These are phyloP conservation scores for Boletus coccyginus DNA, from an alignment of 768 basidiomycete species.

Conservation along the genomic window DNA sequence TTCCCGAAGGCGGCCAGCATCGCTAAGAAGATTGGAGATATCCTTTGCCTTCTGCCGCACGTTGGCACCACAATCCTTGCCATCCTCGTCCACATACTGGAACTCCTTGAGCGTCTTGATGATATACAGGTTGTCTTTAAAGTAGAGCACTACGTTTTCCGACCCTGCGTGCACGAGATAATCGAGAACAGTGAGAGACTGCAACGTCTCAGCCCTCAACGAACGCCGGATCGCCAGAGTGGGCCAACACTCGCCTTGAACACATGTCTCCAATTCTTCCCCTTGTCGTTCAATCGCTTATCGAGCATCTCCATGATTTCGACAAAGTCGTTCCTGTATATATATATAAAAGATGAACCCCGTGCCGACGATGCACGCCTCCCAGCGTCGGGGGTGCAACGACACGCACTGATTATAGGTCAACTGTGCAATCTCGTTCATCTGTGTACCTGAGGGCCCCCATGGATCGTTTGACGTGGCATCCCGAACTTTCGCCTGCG, in stretches of 20 bases:
- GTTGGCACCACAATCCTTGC: conserved; percentile 98
- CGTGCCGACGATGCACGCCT: background rate
- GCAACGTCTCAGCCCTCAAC: conserved; percentile 7
- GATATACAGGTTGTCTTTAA: conserved; percentile 94
- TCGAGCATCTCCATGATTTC: conserved; percentile 99
- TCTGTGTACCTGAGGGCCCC: conserved; percentile 96
- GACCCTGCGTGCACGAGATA: conserved; percentile 95
- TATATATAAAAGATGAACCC: background rate
- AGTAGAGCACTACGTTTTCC: conserved; percentile 98
- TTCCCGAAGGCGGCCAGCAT: conserved; percentile 79
- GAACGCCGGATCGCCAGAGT: background rate
- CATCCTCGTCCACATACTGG: conserved; percentile 92
- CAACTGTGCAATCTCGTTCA: conserved; percentile 98
- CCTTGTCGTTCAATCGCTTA: conserved; percentile 97
- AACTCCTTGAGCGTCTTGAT: conserved; percentile 99
- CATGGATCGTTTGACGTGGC: conserved; percentile 97
- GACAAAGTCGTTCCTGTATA: conserved; percentile 82
- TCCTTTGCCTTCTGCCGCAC: conserved; percentile 97
- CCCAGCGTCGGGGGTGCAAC: background rate
- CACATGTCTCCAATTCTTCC: conserved; percentile 99
- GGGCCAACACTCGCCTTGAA: conserved; percentile 71
- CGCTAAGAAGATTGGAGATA: conserved; percentile 89
- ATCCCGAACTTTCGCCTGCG: conserved; percentile 93
- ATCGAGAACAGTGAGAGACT: conserved; percentile 92
- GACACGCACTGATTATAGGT: conserved; percentile 89